A percentile compares a stretch with the other conserved stretches of the same genome.
Conservation (phyloP, 306 rosid genomes). For the Purshia tridentata region DNA sequence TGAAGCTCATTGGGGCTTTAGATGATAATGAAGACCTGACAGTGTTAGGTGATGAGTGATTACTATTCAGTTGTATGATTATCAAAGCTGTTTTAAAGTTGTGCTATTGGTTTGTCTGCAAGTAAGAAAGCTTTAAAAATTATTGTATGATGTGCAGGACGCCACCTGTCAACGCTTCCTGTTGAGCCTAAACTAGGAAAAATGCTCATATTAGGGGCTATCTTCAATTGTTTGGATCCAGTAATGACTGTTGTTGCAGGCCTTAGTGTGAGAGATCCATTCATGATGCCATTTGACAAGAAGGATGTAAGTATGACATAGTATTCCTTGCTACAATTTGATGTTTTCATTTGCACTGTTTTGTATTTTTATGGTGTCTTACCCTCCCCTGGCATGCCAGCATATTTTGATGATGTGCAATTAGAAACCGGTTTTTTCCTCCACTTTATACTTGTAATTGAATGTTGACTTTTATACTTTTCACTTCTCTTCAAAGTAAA, state of each 20-base stretch:
- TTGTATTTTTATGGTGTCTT: background rate
- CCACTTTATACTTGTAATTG: background rate
- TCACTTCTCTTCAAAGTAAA: background rate
- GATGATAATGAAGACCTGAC: conserved; percentile 83
- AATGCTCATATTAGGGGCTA: conserved; percentile 90
- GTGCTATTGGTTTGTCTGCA: conserved; percentile 19
- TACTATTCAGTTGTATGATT: background rate
- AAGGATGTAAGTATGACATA: conserved; percentile 68
- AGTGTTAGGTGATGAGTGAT: conserved; percentile 42
- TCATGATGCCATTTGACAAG: conserved; percentile 81
- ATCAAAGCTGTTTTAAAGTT: conserved; percentile 1
- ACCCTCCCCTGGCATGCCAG: background rate
- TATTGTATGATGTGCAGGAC: conserved; percentile 53
- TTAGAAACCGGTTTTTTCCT: background rate
- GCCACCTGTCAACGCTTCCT: conserved; percentile 74
- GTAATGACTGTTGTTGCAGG: conserved; percentile 89
- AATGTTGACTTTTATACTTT: background rate
- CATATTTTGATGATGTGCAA: background rate
- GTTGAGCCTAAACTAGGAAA: conserved; percentile 98
- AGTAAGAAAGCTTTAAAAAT: conserved; percentile 4
- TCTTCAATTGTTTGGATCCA: conserved; percentile 89
- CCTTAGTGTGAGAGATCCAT: conserved; percentile 94
- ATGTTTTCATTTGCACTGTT: background rate
- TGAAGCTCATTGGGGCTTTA: conserved; percentile 85
- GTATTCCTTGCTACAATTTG: background rate